Evolutionary conservation across 176 grass and related monocot species (phyloP).

Genomic region (Carex littledalei): DNA sequence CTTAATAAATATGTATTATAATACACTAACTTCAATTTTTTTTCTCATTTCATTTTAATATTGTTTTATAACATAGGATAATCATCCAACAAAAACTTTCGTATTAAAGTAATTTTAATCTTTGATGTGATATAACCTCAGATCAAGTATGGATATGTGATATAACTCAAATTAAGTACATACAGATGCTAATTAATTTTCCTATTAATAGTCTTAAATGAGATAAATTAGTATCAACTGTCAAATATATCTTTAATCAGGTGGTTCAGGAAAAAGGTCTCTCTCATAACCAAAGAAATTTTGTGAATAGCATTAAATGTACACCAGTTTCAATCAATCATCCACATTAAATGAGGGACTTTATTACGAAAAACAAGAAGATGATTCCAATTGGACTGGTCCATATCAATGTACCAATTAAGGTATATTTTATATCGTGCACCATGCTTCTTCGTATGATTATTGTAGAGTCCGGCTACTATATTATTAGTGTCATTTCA

Average conservation of each 20-base stretch:
- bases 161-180: not conserved
- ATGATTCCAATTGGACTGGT: not conserved
- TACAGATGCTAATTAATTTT: not conserved
- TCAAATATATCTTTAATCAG: not conserved
- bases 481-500: no score
- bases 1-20: no score
- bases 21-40: no score
- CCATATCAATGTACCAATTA: not conserved
- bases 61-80: no score
- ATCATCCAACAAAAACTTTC: no score
- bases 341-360: not conserved
- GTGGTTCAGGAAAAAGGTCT: not conserved
- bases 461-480: no score
- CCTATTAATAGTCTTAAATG: not conserved
- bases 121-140: not conserved
- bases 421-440: not conserved
- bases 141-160: not conserved
- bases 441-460: no score
- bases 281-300: not conserved
- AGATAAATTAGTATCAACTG: not conserved
- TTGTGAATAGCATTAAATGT: not conserved
- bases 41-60: no score
- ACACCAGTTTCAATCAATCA: not conserved
- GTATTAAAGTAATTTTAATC: not conserved
- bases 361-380: not conserved